Evolutionary conservation across 495 filamentous ascomycete species (phyloP).

Genomic region (Tuber indicum): DNA sequence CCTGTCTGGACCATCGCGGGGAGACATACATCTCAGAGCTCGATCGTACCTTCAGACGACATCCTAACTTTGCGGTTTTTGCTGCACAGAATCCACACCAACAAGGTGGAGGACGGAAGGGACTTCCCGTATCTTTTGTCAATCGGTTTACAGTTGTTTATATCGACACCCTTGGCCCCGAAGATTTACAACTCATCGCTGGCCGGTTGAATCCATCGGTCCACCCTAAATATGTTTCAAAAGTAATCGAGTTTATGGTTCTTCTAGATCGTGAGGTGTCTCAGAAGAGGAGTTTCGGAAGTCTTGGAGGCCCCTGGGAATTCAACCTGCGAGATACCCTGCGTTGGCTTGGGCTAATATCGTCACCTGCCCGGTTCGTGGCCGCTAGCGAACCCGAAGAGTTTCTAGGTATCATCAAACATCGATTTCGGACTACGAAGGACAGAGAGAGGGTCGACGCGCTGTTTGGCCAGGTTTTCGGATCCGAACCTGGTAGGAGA

Average conservation of each 20-base stretch:
- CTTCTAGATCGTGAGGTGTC: conserved; percentile 64
- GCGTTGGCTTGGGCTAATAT: conserved; percentile 75
- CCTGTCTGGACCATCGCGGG: conserved; percentile 93
- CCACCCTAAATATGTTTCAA: conserved; percentile 50
- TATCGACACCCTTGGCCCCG: conserved; percentile 73
- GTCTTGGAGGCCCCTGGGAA: conserved; percentile 89
- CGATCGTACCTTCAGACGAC: conserved; percentile 82
- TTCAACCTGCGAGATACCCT: conserved; percentile 91
- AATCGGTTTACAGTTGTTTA: conserved; percentile 98
- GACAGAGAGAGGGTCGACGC: conserved; percentile 60
- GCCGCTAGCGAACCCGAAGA: conserved; percentile 53
- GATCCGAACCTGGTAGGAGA: conserved; percentile 40
- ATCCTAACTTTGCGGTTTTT: conserved; percentile 84
- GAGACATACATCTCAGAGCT: conserved; percentile 93
- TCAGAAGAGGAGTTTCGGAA: conserved; percentile 59
- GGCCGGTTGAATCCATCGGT: conserved; percentile 64
- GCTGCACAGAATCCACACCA: conserved; percentile 97
- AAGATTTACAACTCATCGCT: conserved; percentile 78
- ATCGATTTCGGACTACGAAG: conserved; percentile 67
- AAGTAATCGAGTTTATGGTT: conserved; percentile 74
- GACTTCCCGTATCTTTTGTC: conserved; percentile 89
- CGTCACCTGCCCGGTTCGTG: conserved; percentile 52
- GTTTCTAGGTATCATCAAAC: conserved; percentile 75
- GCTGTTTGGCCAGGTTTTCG: conserved; percentile 57
- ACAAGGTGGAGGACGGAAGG: conserved; percentile 93